phyloP scores from a whole-genome alignment of 164 flowering plant genomes.

The Macadamia integrifolia region DNA sequence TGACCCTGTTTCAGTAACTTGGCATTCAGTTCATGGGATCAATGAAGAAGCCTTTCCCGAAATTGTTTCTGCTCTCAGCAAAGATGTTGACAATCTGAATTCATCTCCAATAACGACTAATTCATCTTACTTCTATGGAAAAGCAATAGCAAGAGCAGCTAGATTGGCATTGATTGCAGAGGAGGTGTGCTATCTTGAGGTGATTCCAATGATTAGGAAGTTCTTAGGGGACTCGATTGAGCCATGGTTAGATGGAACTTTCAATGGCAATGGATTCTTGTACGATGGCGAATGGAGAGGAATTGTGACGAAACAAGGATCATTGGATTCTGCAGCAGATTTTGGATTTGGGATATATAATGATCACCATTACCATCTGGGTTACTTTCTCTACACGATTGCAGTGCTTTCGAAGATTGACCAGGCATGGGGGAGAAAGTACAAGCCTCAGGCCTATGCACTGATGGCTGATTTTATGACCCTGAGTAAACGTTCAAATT shows the following conservation, averaged over 20 bases:
- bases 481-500: constrained; percentile 33
- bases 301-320: constrained; percentile 66
- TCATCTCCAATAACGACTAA: constrained; percentile 38
- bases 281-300: constrained; percentile 91
- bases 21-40: constrained; percentile 76
- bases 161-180: constrained; percentile 87
- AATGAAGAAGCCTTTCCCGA: constrained; percentile 41
- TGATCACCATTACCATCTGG: constrained; percentile 88
- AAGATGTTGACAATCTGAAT: constrained; percentile 53
- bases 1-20: constrained; percentile 57
- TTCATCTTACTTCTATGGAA: constrained; percentile 87
- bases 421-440: constrained; percentile 83
- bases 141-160: constrained; percentile 82
- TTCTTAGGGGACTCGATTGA: constrained; percentile 59
- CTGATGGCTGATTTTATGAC: constrained; percentile 80
- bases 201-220: constrained; percentile 46
- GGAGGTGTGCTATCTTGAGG: constrained; percentile 54
- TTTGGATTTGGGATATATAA: constrained; percentile 86
- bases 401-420: constrained; percentile 85
- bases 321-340: constrained; percentile 69
- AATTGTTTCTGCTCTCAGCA: constrained; percentile 45
- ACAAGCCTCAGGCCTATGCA: constrained; percentile 67
- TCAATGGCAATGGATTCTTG: constrained; percentile 65
- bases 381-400: constrained; percentile 79
- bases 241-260: constrained; percentile 87